A percentile compares a stretch with the other conserved stretches of the same genome.
Evolutionary conservation across 352 stramenopile genomes (phyloP).

Genomic region (Halophytophthora batemanensis): DNA sequence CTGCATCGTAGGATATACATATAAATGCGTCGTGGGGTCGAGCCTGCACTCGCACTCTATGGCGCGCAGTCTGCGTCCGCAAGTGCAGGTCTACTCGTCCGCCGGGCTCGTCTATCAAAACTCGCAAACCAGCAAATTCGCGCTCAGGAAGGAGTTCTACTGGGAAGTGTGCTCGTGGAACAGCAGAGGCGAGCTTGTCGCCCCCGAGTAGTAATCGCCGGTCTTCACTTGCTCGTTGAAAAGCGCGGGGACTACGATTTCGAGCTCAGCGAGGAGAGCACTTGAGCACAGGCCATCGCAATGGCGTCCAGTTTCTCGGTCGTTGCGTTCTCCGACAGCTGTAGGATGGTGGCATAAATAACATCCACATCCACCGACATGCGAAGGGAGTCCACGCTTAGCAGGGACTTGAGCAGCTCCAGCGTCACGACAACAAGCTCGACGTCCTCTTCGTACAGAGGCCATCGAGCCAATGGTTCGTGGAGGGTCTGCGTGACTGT

Average conservation of each 20-base stretch:
- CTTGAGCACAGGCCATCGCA: slow-evolving; percentile 30
- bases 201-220: slow-evolving; percentile 7
- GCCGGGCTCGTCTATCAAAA: slow-evolving; percentile 39
- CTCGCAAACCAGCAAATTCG: slow-evolving; percentile 17
- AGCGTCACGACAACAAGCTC: slow-evolving; percentile 53
- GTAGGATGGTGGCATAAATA: slow-evolving; percentile 45
- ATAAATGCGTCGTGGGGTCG: slow-evolving; percentile 38
- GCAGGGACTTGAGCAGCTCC: slow-evolving; percentile 36
- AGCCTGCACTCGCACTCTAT: slow-evolving; percentile 17
- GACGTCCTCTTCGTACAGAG: slow-evolving; percentile 63
- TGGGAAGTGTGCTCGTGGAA: slow-evolving; percentile 55
- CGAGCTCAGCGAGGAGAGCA: slow-evolving; percentile 25
- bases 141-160: slow-evolving; percentile 42
- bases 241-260: slow-evolving; percentile 12
- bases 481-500: slow-evolving; percentile 41
- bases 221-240: slow-evolving; percentile 4
- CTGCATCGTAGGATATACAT: slow-evolving; percentile 19
- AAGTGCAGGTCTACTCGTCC: slow-evolving; percentile 53
- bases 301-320: slow-evolving; percentile 45
- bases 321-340: slow-evolving; percentile 42
- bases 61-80: slow-evolving; percentile 23
- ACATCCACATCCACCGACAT: slow-evolving; percentile 34
- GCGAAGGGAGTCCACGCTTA: slow-evolving; percentile 32
- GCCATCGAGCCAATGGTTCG: slow-evolving; percentile 47
- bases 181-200: slow-evolving; percentile 24